Evolutionary conservation across 139 green algal species (phyloP).

Genomic region (Astrephomene gubernaculifera): DNA sequence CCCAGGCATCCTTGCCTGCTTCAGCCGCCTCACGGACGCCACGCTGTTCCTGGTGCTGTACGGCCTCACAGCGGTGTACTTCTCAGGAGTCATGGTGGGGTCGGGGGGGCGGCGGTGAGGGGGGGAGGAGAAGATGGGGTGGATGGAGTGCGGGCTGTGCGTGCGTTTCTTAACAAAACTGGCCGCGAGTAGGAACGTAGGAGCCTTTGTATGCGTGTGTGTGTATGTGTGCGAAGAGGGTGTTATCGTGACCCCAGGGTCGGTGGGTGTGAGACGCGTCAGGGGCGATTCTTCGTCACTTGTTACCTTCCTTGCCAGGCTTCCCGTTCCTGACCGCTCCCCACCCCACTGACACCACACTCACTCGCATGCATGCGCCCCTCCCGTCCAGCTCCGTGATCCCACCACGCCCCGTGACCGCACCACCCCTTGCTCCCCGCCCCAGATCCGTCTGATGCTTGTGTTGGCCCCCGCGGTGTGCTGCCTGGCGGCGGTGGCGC

Average conservation of each 20-base stretch:
- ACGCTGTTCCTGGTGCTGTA: slow-evolving; percentile 96
- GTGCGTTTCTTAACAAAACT: no score
- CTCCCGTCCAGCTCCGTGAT: no score
- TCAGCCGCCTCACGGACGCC: slow-evolving; percentile 84
- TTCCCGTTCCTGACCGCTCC: no score
- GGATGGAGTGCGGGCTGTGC: no score
- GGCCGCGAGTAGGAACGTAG: no score
- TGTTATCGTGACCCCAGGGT: no score
- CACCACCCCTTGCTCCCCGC: background rate
- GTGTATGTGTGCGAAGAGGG: background rate
- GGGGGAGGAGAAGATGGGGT: background rate
- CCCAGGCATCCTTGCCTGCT: slow-evolving; percentile 83
- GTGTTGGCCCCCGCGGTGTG: slow-evolving; percentile 95
- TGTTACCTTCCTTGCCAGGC: no score
- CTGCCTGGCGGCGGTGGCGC: slow-evolving; percentile 90
- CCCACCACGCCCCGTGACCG: no score
- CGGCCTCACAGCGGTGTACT: slow-evolving; percentile 94
- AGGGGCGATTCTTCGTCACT: no score
- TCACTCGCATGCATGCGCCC: no score
- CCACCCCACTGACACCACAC: no score
- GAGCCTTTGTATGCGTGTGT: background rate
- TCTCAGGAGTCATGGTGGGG: slow-evolving; percentile 91
- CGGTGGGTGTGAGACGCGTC: no score
- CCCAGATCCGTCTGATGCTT: slow-evolving; percentile 95
- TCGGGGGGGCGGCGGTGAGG: background rate